Percentiles rank a stretch among this genome's conserved stretches.
Conservation (phyloP, 2,329 filamentous ascomycete species). For the Venturia pyrina region DNA sequence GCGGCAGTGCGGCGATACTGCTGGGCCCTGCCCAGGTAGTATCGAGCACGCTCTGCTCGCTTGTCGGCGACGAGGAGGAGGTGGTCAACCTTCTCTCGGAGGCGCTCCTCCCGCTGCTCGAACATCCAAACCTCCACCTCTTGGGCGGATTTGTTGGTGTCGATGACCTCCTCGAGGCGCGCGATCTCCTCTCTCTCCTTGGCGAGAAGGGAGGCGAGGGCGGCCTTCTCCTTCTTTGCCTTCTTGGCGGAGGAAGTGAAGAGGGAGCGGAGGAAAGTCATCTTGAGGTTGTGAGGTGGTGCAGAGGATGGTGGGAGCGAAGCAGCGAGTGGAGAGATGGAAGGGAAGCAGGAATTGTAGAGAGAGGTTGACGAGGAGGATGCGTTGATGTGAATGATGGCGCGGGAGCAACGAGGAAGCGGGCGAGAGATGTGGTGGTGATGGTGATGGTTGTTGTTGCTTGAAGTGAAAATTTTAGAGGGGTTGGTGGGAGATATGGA, state of each 20-base stretch:
- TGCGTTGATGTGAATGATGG: neutral
- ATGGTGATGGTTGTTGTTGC: neutral
- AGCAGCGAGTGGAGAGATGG: neutral
- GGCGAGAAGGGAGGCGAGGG: neutral
- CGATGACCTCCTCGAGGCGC: neutral
- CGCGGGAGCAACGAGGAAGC: neutral
- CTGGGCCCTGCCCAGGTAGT: neutral
- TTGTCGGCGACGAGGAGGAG: neutral
- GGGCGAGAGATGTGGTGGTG: neutral
- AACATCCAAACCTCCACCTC: neutral
- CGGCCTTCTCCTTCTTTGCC: neutral
- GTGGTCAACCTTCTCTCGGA: neutral
- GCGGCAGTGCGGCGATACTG: neutral
- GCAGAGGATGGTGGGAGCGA: neutral
- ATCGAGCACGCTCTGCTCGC: slow-evolving; percentile 3
- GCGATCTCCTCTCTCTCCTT: neutral
- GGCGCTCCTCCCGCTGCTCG: neutral
- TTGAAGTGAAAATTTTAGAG: neutral
- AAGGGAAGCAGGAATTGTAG: no score
- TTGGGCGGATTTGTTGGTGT: neutral
- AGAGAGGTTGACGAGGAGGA: neutral
- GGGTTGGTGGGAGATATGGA: neutral
- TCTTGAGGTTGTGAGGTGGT: neutral
- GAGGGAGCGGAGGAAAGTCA: neutral
- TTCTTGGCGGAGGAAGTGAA: neutral